Base-by-base conservation (phyloP, 2,329 filamentous ascomycete genomes). In the Cytospora paraplurivora region DNA sequence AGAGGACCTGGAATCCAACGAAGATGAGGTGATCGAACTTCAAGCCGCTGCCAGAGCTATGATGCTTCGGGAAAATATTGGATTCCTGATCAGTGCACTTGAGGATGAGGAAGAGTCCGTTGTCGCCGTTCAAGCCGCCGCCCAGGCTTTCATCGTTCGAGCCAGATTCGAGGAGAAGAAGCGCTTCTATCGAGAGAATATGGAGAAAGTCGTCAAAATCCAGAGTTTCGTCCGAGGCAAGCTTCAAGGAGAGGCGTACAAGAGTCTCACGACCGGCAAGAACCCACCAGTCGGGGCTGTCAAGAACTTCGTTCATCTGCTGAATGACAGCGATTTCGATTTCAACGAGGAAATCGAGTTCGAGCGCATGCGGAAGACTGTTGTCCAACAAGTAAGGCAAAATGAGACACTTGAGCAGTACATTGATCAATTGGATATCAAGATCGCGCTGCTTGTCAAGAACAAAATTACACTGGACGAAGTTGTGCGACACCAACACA, bases 381-480 rank as follows among this genome's bases (percentile, higher is more conserved):
- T 99, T 17, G 93, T 99, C 7, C 93, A 98, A 73, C 93, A 98
- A 73, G 95, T 99, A 11, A 89, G 94, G 55, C 93, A 97, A 71
- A 99, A 99, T 72, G 95, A 99, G 77, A 88, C 96, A 81, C 87
- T 96, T 47, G 95, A 99, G 77, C 93, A 97, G 74, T 99, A 99
- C 73, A 97, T 99, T 69, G 93, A 97, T 71, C 95, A 99, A 74
- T 85, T 99, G 41, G 96, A 99, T 73, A 97, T 99, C 81, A 99
- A 99, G 79, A 99, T 99, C 74, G 95, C 95, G 1, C 85, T 99
- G 3, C 83, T 99, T 19, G 95, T 99, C 71, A 98, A 98, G 83
- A 99, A 99, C 85, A 99, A 99, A 77, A 99, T 99, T 72, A 98
- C 95, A 0, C 83, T 99, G 4, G 95, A 99, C 72, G 96, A 99